phyloP scores from a whole-genome alignment of 2,329 filamentous ascomycete genomes.

The Pestalotiopsis sp. region DNA sequence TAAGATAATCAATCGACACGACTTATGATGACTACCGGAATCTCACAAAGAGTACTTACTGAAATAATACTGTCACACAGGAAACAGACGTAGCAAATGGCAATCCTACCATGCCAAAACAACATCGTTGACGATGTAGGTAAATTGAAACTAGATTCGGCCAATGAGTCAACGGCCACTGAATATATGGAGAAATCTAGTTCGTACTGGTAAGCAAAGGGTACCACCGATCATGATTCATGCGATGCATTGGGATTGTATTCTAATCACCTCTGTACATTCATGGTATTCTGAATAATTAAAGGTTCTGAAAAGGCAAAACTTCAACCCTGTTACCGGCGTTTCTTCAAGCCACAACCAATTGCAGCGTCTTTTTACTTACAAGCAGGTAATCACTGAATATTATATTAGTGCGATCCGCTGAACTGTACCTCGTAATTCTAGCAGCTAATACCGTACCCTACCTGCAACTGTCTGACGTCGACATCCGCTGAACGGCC shows the following conservation, averaged over 20 bases:
- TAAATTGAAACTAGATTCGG: not conserved
- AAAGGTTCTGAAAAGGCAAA: too few relatives aligned
- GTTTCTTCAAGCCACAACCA: too few relatives aligned
- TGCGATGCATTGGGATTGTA: too few relatives aligned
- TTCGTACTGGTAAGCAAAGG: not conserved
- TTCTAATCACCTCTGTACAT: too few relatives aligned
- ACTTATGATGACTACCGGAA: not conserved
- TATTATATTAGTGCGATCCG: not conserved
- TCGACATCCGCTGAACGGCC: not conserved
- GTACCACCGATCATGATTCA: not conserved
- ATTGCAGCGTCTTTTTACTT: not conserved
- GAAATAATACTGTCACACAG: too few relatives aligned
- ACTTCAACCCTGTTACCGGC: too few relatives aligned
- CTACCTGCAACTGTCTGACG: not conserved
- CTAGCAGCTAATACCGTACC: not conserved
- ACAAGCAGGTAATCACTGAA: not conserved
- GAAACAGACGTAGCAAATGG: not conserved
- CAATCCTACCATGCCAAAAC: not conserved
- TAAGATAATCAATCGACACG: not conserved
- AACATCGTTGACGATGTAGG: too few relatives aligned
- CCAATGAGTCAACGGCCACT: conserved; percentile 3
- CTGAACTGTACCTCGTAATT: too few relatives aligned
- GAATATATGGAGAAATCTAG: not conserved
- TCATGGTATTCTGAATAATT: too few relatives aligned
- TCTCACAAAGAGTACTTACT: not conserved